Conservation (phyloP, 1,139 yeast species). For the Scheffersomyces cryptocercus region DNA sequence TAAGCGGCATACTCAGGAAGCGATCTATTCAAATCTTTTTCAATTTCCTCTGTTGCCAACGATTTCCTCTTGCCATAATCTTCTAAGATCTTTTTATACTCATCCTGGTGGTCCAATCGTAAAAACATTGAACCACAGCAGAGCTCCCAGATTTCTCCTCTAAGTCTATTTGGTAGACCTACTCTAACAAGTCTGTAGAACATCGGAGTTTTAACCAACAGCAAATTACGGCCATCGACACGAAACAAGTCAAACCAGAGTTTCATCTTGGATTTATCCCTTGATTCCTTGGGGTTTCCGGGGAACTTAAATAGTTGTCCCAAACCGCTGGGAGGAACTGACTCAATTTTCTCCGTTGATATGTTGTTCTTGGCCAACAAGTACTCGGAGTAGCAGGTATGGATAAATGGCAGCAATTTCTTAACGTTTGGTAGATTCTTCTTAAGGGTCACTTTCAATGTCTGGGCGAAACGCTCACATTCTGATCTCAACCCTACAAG, state of each 20-base stretch:
- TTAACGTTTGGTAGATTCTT: slow-evolving; percentile 66
- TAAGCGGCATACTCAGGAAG: slow-evolving; percentile 96
- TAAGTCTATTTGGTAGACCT: slow-evolving; percentile 85
- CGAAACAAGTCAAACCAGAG: slow-evolving; percentile 91
- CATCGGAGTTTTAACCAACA: slow-evolving; percentile 70
- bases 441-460: slow-evolving; percentile 61
- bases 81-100: slow-evolving; percentile 58
- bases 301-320: slow-evolving; percentile 86
- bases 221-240: slow-evolving; percentile 80
- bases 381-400: slow-evolving; percentile 83
- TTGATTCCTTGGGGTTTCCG: slow-evolving; percentile 75
- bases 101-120: slow-evolving; percentile 62
- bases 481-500: slow-evolving; percentile 78
- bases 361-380: slow-evolving; percentile 62
- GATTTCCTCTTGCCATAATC: slow-evolving; percentile 66
- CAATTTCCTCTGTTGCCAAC: slow-evolving; percentile 92
- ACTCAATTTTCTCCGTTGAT: slow-evolving; percentile 42
- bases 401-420: slow-evolving; percentile 63
- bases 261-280: slow-evolving; percentile 85
- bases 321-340: slow-evolving; percentile 80
- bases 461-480: slow-evolving; percentile 77
- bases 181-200: slow-evolving; percentile 83
- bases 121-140: slow-evolving; percentile 83
- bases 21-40: slow-evolving; percentile 90
- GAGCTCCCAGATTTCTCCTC: slow-evolving; percentile 97